Percentiles rank a stretch among this genome's conserved stretches.
Evolutionary conservation across 371 early-diverging fungal genomes (phyloP).

Genomic region (Circinella umbellata): DNA sequence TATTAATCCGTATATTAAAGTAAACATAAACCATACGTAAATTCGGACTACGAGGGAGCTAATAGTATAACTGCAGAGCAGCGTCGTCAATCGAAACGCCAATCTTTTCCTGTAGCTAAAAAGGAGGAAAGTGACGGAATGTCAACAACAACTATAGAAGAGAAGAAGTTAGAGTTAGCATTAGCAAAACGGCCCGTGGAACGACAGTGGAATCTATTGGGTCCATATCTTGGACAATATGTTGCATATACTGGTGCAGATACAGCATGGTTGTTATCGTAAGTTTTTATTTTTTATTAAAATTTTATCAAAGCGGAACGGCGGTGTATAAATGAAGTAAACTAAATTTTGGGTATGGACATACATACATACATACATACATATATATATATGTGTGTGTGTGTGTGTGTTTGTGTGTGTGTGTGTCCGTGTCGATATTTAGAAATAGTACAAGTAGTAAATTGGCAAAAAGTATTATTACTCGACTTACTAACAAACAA

Average conservation of each 20-base stretch:
- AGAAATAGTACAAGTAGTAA: conserved; percentile 61
- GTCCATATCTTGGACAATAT: conserved; percentile 79
- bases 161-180: conserved; percentile 38
- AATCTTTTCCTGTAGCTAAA: conserved; percentile 22
- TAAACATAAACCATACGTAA: conserved; percentile 66
- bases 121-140: conserved; percentile 13
- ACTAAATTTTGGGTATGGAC: too few relatives aligned
- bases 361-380: too few relatives aligned
- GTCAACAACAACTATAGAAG: conserved; percentile 34
- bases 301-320: too few relatives aligned
- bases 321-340: too few relatives aligned
- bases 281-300: conserved; percentile 21
- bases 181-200: conserved; percentile 41
- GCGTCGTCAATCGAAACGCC: conserved; percentile 13
- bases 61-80: neutral
- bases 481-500: conserved; percentile 64
- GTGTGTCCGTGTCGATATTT: neutral
- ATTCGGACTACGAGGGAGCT: conserved; percentile 10
- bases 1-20: conserved; percentile 22
- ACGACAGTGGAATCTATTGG: conserved; percentile 74
- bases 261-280: conserved; percentile 73
- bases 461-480: conserved; percentile 74
- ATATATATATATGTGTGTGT: too few relatives aligned
- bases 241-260: conserved; percentile 68
- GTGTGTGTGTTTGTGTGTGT: too few relatives aligned